phyloP scores from a whole-genome alignment of 306 rosid genomes.

The Psophocarpus tetragonolobus region DNA sequence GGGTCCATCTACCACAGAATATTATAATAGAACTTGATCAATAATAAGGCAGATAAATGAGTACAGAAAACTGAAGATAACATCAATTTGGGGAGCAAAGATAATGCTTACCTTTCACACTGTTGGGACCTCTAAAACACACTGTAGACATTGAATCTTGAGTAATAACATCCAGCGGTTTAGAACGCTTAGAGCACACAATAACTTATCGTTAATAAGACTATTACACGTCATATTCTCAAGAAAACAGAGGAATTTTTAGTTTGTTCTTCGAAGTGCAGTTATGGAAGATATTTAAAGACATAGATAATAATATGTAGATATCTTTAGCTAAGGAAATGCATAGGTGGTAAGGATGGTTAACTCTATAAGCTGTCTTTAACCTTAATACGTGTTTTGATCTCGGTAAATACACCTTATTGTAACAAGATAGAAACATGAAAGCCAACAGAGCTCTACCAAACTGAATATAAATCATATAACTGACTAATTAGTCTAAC shows the following conservation, averaged over 20 bases:
- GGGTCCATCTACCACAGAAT: slow-evolving; percentile 4
- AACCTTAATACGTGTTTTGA: neutral
- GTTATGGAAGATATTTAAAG: too few species aligned
- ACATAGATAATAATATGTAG: too few species aligned
- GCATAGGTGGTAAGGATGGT: too few species aligned
- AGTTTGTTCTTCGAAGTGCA: too few species aligned
- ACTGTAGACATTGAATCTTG: slow-evolving; percentile 34
- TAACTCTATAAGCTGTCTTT: too few species aligned
- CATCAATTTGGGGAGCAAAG: neutral
- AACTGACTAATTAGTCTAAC: too few species aligned
- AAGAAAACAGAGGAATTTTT: too few species aligned
- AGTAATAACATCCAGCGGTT: slow-evolving; percentile 30
- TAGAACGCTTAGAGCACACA: too few species aligned
- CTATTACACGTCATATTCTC: too few species aligned
- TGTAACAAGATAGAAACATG: neutral
- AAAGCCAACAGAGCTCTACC: neutral
- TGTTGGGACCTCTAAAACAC: neutral
- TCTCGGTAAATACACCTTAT: neutral
- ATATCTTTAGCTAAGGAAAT: too few species aligned
- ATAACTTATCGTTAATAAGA: too few species aligned
- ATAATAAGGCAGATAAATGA: neutral
- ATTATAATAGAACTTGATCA: neutral
- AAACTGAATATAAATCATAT: neutral
- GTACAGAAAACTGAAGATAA: slow-evolving; percentile 5
- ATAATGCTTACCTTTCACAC: slow-evolving; percentile 30